A percentile compares a stretch with the other conserved stretches of the same genome.
phyloP scores from a whole-genome alignment of 352 stramenopile genomes.

The Phytopythium montanum region DNA sequence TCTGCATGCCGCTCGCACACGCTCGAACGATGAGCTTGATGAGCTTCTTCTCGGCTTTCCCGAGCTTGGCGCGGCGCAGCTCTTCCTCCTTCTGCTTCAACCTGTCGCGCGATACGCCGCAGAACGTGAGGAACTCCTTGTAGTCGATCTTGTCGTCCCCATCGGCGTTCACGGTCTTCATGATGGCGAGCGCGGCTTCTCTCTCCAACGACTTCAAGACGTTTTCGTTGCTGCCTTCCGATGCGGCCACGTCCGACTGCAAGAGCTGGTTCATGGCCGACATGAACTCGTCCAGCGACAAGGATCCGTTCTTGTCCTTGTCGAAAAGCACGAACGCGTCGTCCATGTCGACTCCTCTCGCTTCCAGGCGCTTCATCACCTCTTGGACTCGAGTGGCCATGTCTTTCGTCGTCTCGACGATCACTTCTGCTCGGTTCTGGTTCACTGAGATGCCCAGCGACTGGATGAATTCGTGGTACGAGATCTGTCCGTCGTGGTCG shows the following conservation, averaged over 20 bases:
- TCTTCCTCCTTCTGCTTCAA: slow-evolving; percentile 15
- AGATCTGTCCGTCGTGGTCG: slow-evolving; percentile 61
- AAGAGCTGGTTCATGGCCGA: slow-evolving; percentile 43
- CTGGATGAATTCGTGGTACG: slow-evolving; percentile 76
- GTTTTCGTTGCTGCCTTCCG: slow-evolving; percentile 4
- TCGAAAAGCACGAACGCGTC: slow-evolving; percentile 75
- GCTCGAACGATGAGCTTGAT: slow-evolving; percentile 60
- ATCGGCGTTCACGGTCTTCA: slow-evolving; percentile 59
- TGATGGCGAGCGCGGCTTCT: slow-evolving; percentile 35
- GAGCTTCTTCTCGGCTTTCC: slow-evolving; percentile 46
- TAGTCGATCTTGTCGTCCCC: slow-evolving; percentile 61
- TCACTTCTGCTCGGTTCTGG: slow-evolving; percentile 40
- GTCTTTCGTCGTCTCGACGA: slow-evolving; percentile 37
- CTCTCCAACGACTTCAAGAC: slow-evolving; percentile 34
- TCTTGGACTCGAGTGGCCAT: slow-evolving; percentile 36
- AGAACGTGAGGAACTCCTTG: slow-evolving; percentile 58
- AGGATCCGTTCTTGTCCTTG: slow-evolving; percentile 44
- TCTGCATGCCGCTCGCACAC: slow-evolving; percentile 32
- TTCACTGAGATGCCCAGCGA: slow-evolving; percentile 45
- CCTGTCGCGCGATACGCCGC: slow-evolving; percentile 26
- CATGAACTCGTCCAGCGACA: slow-evolving; percentile 56
- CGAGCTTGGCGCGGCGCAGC: slow-evolving; percentile 4
- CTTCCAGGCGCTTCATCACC: slow-evolving; percentile 42
- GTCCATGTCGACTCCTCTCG: slow-evolving; percentile 47
- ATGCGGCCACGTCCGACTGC: slow-evolving; percentile 14